A percentile compares a stretch with the other conserved stretches of the same genome.
phyloP scores from a whole-genome alignment of 495 filamentous ascomycete species.

The Oidiodendron maius region DNA sequence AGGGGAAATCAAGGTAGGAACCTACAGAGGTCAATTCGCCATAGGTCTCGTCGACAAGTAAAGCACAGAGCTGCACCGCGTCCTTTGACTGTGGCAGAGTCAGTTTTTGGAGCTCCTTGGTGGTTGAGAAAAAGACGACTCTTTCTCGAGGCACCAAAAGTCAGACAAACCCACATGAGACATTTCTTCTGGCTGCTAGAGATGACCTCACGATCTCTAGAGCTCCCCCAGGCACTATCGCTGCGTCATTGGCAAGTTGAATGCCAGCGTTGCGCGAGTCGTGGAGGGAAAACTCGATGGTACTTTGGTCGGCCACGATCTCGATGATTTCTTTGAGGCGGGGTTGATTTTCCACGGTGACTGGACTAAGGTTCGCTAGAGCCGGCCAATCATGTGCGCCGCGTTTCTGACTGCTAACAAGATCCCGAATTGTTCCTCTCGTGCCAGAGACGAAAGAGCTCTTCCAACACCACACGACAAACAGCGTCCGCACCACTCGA shows the following conservation, averaged over 20 bases:
- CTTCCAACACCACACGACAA: conserved; percentile 2
- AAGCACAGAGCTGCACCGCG: conserved; percentile 73
- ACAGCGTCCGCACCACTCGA: conserved; percentile 3
- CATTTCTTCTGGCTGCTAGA: conserved; percentile 55
- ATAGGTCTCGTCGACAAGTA: conserved; percentile 82
- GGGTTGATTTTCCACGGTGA: background rate
- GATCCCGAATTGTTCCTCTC: conserved; percentile 1
- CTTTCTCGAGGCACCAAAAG: background rate
- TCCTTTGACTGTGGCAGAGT: conserved; percentile 42
- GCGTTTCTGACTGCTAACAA: background rate
- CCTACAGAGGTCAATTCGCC: conserved; percentile 88
- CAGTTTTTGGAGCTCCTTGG: conserved; percentile 5
- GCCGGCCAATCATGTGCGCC: background rate
- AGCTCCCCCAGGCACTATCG: conserved; percentile 64
- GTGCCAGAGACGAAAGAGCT: background rate
- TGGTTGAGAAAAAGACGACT: background rate
- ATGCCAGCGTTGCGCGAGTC: conserved; percentile 2
- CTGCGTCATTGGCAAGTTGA: conserved; percentile 35
- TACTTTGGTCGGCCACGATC: conserved; percentile 18
- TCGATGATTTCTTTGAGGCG: background rate
- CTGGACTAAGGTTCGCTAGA: background rate
- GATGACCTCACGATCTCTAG: conserved; percentile 68
- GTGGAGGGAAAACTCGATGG: conserved; percentile 1
- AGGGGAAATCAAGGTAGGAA: conserved; percentile 19
- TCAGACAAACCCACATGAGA: conserved; percentile 42